A percentile compares a stretch with the other conserved stretches of the same genome.
Conservation (phyloP, 345 rosid species). For the Gossypium anomalum region DNA sequence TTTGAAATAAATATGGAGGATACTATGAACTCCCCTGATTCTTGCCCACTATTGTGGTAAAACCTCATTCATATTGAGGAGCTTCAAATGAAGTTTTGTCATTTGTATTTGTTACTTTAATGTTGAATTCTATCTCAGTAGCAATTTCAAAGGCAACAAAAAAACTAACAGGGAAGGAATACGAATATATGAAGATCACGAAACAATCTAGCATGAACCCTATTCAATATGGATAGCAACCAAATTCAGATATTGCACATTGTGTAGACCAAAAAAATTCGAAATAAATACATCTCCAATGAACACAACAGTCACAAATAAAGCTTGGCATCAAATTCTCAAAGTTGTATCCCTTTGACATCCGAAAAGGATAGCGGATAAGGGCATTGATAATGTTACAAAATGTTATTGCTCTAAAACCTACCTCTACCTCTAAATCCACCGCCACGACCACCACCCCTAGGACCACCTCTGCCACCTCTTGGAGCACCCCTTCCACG, state of each 20-base stretch:
- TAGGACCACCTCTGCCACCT: conserved; percentile 60
- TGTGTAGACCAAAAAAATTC: neutral
- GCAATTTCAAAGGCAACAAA: neutral
- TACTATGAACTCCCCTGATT: conserved; percentile 9
- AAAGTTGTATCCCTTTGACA: neutral
- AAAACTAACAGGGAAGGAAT: neutral
- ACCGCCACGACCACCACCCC: conserved; percentile 64
- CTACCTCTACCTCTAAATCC: conserved; percentile 67
- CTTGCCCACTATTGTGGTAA: conserved; percentile 6
- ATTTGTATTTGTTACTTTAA: conserved; percentile 7
- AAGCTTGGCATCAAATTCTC: neutral
- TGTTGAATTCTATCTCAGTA: neutral
- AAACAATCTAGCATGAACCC: neutral
- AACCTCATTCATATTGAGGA: conserved; percentile 9
- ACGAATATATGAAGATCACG: neutral
- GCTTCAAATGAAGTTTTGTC: conserved; percentile 16
- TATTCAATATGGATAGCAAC: neutral
- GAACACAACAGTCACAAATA: neutral
- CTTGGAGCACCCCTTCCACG: conserved; percentile 73
- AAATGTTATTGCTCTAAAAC: conserved; percentile 27
- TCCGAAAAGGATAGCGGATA: conserved; percentile 5
- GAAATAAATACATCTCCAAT: neutral
- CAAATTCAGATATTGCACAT: neutral
- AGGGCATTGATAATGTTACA: conserved; percentile 20
- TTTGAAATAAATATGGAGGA: conserved; percentile 25